A percentile compares a stretch with the other conserved stretches of the same genome.
Evolutionary conservation across 1,139 yeast genomes (phyloP).

Genomic region (Candida pseudoviswanathii): DNA sequence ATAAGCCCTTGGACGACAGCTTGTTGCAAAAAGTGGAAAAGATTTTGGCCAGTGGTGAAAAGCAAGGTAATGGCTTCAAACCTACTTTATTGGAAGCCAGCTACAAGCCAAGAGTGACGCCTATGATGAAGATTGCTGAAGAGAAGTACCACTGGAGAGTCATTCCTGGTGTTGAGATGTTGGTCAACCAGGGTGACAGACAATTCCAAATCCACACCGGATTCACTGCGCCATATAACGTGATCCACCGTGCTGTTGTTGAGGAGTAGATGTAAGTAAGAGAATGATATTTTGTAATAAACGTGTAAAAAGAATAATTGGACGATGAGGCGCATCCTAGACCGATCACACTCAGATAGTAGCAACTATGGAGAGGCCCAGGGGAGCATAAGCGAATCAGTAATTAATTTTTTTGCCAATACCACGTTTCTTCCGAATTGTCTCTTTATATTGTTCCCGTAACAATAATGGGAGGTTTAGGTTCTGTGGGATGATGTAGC

Average conservation of each 20-base stretch:
- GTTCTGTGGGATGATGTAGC: neutral
- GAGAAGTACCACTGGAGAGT: constrained; percentile 65
- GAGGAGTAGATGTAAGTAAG: constrained; percentile 16
- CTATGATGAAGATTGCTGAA: constrained; percentile 75
- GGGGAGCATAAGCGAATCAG: neutral
- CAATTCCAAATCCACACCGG: constrained; percentile 86
- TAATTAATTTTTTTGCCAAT: neutral
- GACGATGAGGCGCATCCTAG: too few species aligned
- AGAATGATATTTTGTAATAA: neutral
- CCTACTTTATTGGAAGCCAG: constrained; percentile 86
- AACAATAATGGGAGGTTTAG: neutral
- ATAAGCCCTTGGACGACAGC: constrained; percentile 63
- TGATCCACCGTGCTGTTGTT: constrained; percentile 61
- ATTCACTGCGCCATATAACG: constrained; percentile 59
- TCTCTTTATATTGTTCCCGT: neutral
- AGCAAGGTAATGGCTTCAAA: constrained; percentile 31
- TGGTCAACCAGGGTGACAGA: constrained; percentile 87
- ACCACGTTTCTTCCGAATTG: neutral
- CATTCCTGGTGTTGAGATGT: constrained; percentile 87
- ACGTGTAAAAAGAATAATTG: neutral
- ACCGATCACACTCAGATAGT: too few species aligned
- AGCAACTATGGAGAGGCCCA: too few species aligned
- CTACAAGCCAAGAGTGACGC: constrained; percentile 84
- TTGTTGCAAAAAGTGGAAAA: constrained; percentile 50
- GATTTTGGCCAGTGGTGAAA: constrained; percentile 35